phyloP scores from a whole-genome alignment of 164 flowering plant species.

The Tinospora cordifolia region DNA sequence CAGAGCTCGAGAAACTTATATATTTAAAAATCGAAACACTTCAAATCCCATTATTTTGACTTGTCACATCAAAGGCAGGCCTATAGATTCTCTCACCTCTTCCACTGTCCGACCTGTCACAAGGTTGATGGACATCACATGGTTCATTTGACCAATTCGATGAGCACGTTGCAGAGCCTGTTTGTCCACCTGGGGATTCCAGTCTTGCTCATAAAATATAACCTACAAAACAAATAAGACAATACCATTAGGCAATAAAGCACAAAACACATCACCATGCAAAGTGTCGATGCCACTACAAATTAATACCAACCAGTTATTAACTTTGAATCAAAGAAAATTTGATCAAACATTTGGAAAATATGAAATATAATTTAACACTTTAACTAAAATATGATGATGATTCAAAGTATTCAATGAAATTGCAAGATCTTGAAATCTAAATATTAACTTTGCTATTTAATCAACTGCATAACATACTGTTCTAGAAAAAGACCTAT shows the following conservation, averaged over 20 bases:
- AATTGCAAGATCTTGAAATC: not conserved
- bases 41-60: not conserved
- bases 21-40: too few species aligned
- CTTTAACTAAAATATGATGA: not conserved
- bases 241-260: not conserved
- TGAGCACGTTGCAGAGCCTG: constrained; percentile 95
- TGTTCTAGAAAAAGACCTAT: too few species aligned
- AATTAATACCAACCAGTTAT: not conserved
- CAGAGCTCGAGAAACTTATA: too few species aligned
- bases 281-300: not conserved
- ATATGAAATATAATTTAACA: too few species aligned
- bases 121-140: constrained; percentile 69
- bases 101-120: constrained; percentile 61
- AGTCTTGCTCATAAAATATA: constrained; percentile 96
- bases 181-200: constrained; percentile 98
- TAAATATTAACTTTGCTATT: not conserved
- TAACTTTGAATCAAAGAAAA: not conserved
- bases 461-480: too few species aligned
- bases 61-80: not conserved
- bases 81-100: constrained; percentile 46
- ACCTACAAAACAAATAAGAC: constrained; percentile 41
- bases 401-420: not conserved
- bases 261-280: not conserved
- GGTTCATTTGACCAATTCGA: constrained; percentile 83
- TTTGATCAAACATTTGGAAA: not conserved